Percentiles rank a stretch among this genome's conserved stretches.
These are phyloP conservation scores for Mitragyna speciosa DNA, from an alignment of 257 asterid species.

Conservation along the genomic window DNA sequence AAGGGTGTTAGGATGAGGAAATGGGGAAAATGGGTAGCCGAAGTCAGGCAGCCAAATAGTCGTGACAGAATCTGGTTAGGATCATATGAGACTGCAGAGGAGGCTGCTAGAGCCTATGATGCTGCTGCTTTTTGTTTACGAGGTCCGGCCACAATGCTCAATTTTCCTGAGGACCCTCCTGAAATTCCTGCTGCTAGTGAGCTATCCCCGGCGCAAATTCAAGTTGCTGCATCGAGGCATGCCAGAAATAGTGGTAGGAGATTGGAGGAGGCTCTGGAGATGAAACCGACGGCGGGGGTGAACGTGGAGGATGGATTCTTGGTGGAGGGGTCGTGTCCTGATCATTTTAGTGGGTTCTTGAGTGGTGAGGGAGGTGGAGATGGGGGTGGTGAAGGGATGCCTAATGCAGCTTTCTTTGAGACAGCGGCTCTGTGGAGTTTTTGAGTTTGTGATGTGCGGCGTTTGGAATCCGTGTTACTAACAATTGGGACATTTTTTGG, in stretches of 20 bases:
- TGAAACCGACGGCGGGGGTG: neutral
- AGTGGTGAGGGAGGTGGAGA: neutral
- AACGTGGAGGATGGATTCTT: neutral
- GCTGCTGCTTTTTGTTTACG: conserved; percentile 70
- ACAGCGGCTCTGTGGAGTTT: neutral
- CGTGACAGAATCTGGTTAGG: conserved; percentile 75
- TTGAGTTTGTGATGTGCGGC: neutral
- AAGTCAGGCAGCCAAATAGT: conserved; percentile 75
- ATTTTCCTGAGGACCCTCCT: conserved; percentile 63
- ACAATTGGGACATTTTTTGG: too few species aligned
- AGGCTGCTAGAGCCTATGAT: conserved; percentile 76
- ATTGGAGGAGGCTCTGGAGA: neutral
- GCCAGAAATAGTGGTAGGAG: conserved; percentile 27
- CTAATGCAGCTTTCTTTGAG: neutral
- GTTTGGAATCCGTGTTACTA: neutral
- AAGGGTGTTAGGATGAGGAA: conserved; percentile 78
- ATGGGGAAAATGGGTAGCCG: conserved; percentile 90
- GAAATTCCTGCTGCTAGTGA: conserved; percentile 27
- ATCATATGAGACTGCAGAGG: conserved; percentile 71
- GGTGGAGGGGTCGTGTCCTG: neutral
- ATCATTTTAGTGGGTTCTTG: conserved; percentile 4
- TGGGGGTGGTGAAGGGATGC: neutral
- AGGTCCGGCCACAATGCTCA: conserved; percentile 54
- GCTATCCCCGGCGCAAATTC: conserved; percentile 58
- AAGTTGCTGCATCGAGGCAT: conserved; percentile 59